Evolutionary conservation across 805 yeast species (phyloP).

Genomic region (Brettanomyces sp.): DNA sequence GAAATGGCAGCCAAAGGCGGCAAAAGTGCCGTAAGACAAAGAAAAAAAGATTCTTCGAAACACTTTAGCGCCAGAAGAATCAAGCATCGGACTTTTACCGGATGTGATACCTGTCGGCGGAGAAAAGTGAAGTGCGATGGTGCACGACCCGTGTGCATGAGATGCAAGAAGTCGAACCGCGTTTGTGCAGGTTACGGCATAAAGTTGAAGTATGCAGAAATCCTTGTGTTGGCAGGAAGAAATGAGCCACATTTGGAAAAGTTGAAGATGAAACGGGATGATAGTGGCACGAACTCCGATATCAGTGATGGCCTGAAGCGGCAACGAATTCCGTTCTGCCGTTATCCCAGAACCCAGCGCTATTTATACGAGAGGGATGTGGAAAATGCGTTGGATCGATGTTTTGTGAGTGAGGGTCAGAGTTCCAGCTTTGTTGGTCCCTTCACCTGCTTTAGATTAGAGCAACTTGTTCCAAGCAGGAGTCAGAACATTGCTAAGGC

Average conservation of each 20-base stretch:
- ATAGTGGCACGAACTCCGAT: slow-evolving; percentile 4
- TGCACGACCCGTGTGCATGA: slow-evolving; percentile 32
- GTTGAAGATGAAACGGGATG: slow-evolving; percentile 4
- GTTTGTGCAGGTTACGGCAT: slow-evolving; percentile 43
- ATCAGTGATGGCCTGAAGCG: slow-evolving; percentile 25
- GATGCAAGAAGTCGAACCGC: slow-evolving; percentile 37
- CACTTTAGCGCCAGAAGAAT: too few species aligned
- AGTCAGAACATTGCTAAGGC: too few species aligned
- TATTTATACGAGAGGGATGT: neutral
- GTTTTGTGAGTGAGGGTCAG: too few species aligned
- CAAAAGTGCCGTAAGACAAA: too few species aligned
- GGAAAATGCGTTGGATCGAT: neutral
- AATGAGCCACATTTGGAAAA: slow-evolving; percentile 9
- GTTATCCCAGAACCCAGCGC: slow-evolving; percentile 23
- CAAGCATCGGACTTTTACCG: slow-evolving; percentile 27
- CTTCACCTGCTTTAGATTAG: neutral
- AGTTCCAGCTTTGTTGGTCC: neutral
- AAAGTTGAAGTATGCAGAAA: slow-evolving; percentile 37
- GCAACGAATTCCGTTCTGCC: slow-evolving; percentile 35
- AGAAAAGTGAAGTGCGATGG: slow-evolving; percentile 48
- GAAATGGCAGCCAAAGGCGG: too few species aligned
- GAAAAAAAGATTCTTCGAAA: too few species aligned
- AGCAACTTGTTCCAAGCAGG: neutral
- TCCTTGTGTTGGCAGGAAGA: slow-evolving; percentile 24
- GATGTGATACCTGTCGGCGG: slow-evolving; percentile 48